Evolutionary conservation across 2,329 filamentous ascomycete species (phyloP), one percentile per base, ranked within the genome.

Genomic region (Apiospora saccharicola): DNA sequence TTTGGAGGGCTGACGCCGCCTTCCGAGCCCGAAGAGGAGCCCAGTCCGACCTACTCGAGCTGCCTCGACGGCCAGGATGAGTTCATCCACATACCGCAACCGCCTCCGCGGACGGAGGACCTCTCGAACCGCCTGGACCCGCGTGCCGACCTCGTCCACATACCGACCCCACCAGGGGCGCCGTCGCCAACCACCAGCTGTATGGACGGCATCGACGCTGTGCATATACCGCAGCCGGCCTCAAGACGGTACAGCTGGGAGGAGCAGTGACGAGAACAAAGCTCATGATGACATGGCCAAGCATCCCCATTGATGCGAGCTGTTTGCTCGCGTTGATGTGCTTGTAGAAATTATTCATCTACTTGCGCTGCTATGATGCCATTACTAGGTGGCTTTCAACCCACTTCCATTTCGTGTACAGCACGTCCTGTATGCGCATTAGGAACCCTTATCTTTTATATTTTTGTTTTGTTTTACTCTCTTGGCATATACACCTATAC

Each of bases 241-340:
- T 76, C 75, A n/a, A 75, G 73, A 67, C 78, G 79, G 68, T 81
- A 79, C 72, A 81, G 80, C 74, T 81, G 80, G 80, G 80, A 81
- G 68, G 73, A 77, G 22, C 68, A 67, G n/a, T 64, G 57, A 64
- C 5, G 3, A 10, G 6, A 22, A 3, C 22, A 49, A 6, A 34
- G 2, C 16, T 3, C 22, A 41, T 13, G 34, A 64, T 37, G 34
- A 1, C 19, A 1, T 41, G 16, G 8, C 7, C 16, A 19, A 34
- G 51, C 3, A 8, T 1, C 14, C 8, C 22, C 19, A 14, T 3
- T n/a, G 12, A 14, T 7, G 53, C 30, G 37, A 34, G 30, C 5
- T 30, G 12, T 34, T 16, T 34, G 22, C 53, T 37, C 30, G 26
- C 26, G 10, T 26, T 16, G 4, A 5, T 16, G 13, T 13, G 37